Evolutionary conservation across 2,329 filamentous ascomycete species (phyloP).

Genomic region (Aschersonia sp.): DNA sequence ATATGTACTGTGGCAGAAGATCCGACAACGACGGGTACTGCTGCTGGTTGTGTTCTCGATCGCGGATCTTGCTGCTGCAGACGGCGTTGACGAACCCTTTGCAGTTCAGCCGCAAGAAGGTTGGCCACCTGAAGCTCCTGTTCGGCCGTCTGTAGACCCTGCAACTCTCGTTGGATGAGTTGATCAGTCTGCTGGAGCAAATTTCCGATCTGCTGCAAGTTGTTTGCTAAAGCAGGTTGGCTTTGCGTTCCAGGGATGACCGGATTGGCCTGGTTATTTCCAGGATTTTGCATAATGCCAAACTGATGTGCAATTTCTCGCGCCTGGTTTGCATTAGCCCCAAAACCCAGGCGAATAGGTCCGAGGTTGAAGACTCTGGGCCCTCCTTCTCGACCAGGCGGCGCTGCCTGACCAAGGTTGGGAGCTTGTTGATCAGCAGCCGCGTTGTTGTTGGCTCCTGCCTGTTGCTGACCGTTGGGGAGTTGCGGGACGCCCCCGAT

Average conservation of each 20-base stretch:
- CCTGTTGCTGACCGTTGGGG: slow-evolving; percentile 3
- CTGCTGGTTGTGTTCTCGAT: neutral
- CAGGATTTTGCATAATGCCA: slow-evolving; percentile 24
- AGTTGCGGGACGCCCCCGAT: slow-evolving; percentile 10
- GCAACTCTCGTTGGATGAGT: slow-evolving; percentile 53
- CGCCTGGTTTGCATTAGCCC: slow-evolving; percentile 52
- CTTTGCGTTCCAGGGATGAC: slow-evolving; percentile 7
- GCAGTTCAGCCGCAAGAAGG: slow-evolving; percentile 51
- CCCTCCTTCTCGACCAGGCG: slow-evolving; percentile 15
- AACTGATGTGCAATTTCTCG: slow-evolving; percentile 53
- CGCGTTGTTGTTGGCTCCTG: slow-evolving; percentile 4
- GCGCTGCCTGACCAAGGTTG: slow-evolving; percentile 7
- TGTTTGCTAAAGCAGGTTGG: slow-evolving; percentile 12
- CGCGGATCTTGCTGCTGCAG: slow-evolving; percentile 12
- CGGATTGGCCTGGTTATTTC: slow-evolving; percentile 8
- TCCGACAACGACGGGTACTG: slow-evolving; percentile 1
- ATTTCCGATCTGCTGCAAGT: slow-evolving; percentile 32
- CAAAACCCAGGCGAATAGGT: slow-evolving; percentile 61
- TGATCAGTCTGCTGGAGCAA: slow-evolving; percentile 54
- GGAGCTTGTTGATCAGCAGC: slow-evolving; percentile 2
- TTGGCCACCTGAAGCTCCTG: slow-evolving; percentile 57
- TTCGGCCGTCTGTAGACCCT: slow-evolving; percentile 44
- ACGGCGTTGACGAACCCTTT: slow-evolving; percentile 43
- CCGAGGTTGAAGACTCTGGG: slow-evolving; percentile 58
- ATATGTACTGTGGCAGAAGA: neutral